Conservation (phyloP, 2,329 filamentous ascomycete genomes). For the Cordyceps farinosa region DNA sequence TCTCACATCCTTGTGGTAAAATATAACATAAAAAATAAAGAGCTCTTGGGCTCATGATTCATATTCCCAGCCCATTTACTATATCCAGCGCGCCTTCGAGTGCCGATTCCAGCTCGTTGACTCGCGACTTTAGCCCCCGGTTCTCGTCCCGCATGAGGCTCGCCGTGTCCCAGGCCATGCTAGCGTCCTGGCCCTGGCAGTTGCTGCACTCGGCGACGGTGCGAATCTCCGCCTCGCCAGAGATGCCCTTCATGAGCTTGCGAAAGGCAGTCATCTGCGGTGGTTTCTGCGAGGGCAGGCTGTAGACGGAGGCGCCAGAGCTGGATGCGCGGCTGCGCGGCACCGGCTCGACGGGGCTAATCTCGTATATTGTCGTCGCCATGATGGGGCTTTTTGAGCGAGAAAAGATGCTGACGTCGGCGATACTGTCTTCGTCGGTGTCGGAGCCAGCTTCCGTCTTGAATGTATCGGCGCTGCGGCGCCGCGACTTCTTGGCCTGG, state of each 20-base stretch:
- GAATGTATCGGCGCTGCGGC: constrained; percentile 42
- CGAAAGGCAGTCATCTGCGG: constrained; percentile 36
- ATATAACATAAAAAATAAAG: background rate
- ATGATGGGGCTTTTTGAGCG: constrained; percentile 55
- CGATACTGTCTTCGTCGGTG: constrained; percentile 50
- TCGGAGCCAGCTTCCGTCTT: constrained; percentile 43
- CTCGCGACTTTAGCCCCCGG: constrained; percentile 54
- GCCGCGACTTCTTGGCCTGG: constrained; percentile 39
- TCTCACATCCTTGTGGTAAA: constrained; percentile 1
- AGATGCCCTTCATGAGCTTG: constrained; percentile 41
- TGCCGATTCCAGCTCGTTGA: constrained; percentile 55
- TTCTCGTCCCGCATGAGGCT: constrained; percentile 60
- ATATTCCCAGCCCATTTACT: constrained; percentile 47
- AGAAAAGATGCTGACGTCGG: constrained; percentile 58
- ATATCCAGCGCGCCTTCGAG: constrained; percentile 59
- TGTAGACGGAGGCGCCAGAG: constrained; percentile 46
- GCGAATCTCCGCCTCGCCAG: constrained; percentile 32
- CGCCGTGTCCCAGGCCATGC: constrained; percentile 64
- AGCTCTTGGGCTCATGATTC: background rate
- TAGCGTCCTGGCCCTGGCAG: constrained; percentile 55
- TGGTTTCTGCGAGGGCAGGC: constrained; percentile 22
- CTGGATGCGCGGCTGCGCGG: background rate
- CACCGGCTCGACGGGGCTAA: constrained; percentile 21
- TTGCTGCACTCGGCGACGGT: constrained; percentile 45
- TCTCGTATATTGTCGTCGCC: constrained; percentile 37